These are phyloP conservation scores for Kurtzmaniella quercitrusa DNA, from an alignment of 1,139 yeast genomes.

Conservation along the genomic window DNA sequence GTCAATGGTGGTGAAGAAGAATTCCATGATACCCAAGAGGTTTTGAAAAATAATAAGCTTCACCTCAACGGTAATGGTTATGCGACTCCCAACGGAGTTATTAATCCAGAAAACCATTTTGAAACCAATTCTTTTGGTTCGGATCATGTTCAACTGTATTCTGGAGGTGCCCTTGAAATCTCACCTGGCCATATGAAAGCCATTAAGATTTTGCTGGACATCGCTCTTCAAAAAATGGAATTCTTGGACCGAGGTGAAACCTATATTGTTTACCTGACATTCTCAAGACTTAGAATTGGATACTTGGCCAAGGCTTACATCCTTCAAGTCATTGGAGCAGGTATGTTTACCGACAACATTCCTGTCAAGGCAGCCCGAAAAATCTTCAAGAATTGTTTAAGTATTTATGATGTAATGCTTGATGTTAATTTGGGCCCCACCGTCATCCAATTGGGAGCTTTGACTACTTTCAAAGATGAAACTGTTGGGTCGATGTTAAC, in stretches of 20 bases:
- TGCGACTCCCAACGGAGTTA: conserved; percentile 3
- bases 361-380: conserved; percentile 28
- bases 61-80: not conserved
- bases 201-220: conserved; percentile 26
- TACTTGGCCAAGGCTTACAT: conserved; percentile 37
- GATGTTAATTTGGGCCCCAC: conserved; percentile 45
- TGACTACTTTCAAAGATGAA: conserved; percentile 46
- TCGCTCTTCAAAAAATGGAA: conserved; percentile 38
- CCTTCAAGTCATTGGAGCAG: conserved; percentile 41
- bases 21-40: not conserved
- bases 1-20: conserved; percentile 8
- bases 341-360: conserved; percentile 38
- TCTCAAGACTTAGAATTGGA: conserved; percentile 35
- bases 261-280: conserved; percentile 40
- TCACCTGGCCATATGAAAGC: conserved; percentile 23
- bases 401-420: conserved; percentile 39
- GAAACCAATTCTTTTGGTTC: not conserved
- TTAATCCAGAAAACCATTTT: not conserved
- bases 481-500: conserved; percentile 44
- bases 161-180: conserved; percentile 17
- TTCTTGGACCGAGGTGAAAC: conserved; percentile 43
- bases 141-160: not conserved
- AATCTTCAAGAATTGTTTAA: conserved; percentile 35
- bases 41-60: too few relatives aligned
- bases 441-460: conserved; percentile 51